phyloP scores from a whole-genome alignment of 2,329 filamentous ascomycete species.

The Penicillium sp. region DNA sequence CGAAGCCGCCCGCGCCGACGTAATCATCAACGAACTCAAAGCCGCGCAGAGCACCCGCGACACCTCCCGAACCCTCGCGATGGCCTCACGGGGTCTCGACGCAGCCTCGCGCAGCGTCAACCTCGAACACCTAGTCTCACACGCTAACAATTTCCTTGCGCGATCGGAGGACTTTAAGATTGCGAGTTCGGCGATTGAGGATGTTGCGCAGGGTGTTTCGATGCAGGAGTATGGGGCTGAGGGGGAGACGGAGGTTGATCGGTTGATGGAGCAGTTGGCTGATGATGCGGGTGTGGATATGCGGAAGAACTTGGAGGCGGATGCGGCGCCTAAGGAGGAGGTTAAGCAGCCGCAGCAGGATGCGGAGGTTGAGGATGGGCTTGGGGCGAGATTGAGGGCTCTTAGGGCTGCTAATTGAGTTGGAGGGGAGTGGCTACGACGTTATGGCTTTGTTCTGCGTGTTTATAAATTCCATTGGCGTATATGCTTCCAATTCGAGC shows the following conservation, averaged over 20 bases:
- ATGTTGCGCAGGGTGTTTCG: conserved; percentile 43
- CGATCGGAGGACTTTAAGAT: conserved; percentile 48
- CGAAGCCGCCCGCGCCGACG: conserved; percentile 50
- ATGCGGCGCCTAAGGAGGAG: conserved; percentile 42
- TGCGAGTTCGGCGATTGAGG: conserved; percentile 43
- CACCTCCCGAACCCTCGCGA: conserved; percentile 46
- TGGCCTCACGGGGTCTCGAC: conserved; percentile 48
- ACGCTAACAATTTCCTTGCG: conserved; percentile 46
- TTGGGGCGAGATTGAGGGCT: conserved; percentile 43
- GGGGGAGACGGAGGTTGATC: conserved; percentile 44
- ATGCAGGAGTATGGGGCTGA: conserved; percentile 49
- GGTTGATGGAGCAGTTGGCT: conserved; percentile 46
- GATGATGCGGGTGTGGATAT: conserved; percentile 48
- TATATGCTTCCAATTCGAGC: neutral
- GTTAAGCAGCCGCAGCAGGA: conserved; percentile 40
- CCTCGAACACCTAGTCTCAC: conserved; percentile 44
- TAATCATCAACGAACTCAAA: conserved; percentile 52
- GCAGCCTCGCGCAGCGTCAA: conserved; percentile 49
- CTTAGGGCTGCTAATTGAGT: conserved; percentile 40
- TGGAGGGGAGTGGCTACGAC: neutral
- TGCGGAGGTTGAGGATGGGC: conserved; percentile 43
- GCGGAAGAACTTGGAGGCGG: conserved; percentile 41
- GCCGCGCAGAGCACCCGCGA: conserved; percentile 51
- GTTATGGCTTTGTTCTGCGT: conserved; percentile 4
- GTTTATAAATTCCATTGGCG: neutral